Percentiles rank a stretch among this genome's conserved stretches.
phyloP scores from a whole-genome alignment of 495 filamentous ascomycete species.

The Aspergillus steynii region DNA sequence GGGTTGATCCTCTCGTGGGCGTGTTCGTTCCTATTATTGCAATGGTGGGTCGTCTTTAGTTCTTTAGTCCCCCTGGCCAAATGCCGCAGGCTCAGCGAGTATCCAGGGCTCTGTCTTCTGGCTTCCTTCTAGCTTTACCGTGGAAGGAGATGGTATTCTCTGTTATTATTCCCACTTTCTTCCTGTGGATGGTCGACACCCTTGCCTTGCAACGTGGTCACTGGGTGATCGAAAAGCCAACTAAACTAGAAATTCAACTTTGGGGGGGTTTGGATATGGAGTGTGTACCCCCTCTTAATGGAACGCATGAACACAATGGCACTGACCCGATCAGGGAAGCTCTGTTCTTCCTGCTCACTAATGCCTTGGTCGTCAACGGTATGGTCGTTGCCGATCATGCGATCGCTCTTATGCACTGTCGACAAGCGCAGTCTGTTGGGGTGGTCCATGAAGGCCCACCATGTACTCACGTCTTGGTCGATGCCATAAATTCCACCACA shows the following conservation, averaged over 20 bases:
- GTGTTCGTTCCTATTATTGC: slow-evolving; percentile 57
- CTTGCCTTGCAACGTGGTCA: slow-evolving; percentile 60
- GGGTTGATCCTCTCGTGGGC: slow-evolving; percentile 70
- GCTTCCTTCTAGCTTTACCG: slow-evolving; percentile 56
- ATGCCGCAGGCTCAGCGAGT: neutral
- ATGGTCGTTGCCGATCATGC: slow-evolving; percentile 63
- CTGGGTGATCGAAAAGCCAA: slow-evolving; percentile 63
- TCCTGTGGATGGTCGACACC: slow-evolving; percentile 67
- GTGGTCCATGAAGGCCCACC: slow-evolving; percentile 41
- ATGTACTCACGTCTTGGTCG: slow-evolving; percentile 36
- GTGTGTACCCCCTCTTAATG: slow-evolving; percentile 32
- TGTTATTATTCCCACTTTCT: slow-evolving; percentile 60
- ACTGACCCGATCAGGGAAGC: slow-evolving; percentile 31
- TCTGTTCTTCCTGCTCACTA: slow-evolving; percentile 66
- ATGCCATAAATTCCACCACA: slow-evolving; percentile 16
- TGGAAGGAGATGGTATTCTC: slow-evolving; percentile 50
- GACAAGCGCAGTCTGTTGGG: neutral
- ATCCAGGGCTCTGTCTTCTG: slow-evolving; percentile 1
- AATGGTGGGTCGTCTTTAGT: slow-evolving; percentile 51
- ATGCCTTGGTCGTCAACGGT: slow-evolving; percentile 64
- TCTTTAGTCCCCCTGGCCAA: slow-evolving; percentile 1
- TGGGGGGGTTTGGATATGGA: slow-evolving; percentile 64
- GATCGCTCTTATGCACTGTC: slow-evolving; percentile 51
- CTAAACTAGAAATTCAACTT: slow-evolving; percentile 57
- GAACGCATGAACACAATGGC: neutral